Evolutionary conservation across 78 protist genomes (phyloP).

Genomic region (Dictyostelium intermedium): DNA sequence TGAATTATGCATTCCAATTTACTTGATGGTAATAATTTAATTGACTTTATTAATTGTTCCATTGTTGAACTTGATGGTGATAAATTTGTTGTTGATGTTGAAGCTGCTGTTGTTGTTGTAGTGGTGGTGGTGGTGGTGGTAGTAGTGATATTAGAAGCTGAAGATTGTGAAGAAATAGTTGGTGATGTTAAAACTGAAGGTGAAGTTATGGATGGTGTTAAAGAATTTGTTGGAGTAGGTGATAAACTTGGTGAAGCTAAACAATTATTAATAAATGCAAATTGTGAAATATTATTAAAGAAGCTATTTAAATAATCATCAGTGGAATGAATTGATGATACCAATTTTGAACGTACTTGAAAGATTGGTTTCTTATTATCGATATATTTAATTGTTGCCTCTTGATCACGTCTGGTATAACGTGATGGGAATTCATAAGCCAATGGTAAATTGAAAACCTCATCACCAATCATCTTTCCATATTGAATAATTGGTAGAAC

Average conservation of each 20-base stretch:
- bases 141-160: background rate
- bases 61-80: background rate
- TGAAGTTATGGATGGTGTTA: background rate
- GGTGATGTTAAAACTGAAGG: background rate
- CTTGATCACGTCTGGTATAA: constrained; percentile 43
- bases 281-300: constrained; percentile 18
- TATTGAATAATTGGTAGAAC: constrained; percentile 50
- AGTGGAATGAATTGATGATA: constrained; percentile 7
- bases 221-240: background rate
- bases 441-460: constrained; percentile 29
- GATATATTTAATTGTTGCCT: constrained; percentile 21
- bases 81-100: background rate
- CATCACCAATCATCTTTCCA: constrained; percentile 57
- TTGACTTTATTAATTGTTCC: constrained; percentile 30
- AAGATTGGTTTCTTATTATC: constrained; percentile 73
- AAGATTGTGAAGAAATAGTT: background rate
- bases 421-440: constrained; percentile 59
- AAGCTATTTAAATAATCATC: constrained; percentile 41
- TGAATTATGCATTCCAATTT: constrained; percentile 47
- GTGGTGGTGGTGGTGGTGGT: background rate
- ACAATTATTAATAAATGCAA: constrained; percentile 1
- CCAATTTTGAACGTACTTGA: constrained; percentile 57
- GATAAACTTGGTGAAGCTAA: background rate
- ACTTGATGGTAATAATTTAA: background rate
- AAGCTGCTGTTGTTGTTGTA: background rate